These are phyloP conservation scores for Fusarium nygamai DNA, from an alignment of 2,329 filamentous ascomycete species.

Conservation along the genomic window DNA sequence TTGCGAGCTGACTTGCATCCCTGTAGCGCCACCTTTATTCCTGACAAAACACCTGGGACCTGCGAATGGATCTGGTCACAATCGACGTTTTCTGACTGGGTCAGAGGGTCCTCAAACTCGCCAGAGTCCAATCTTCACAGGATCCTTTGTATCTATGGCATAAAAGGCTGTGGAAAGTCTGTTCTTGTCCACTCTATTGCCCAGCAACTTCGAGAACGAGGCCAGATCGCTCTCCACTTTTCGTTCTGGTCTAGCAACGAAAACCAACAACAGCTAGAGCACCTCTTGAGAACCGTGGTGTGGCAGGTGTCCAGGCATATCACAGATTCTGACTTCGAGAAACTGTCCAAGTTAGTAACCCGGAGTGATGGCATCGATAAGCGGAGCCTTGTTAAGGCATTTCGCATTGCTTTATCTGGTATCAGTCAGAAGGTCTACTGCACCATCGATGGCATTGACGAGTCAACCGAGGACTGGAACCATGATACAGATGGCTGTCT, in stretches of 20 bases:
- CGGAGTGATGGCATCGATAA: not conserved
- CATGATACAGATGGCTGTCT: not conserved
- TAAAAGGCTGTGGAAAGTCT: not conserved
- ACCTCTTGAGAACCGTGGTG: not conserved
- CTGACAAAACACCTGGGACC: not conserved
- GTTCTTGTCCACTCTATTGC: not conserved
- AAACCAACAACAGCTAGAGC: not conserved
- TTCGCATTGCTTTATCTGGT: not conserved
- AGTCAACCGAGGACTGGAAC: not conserved
- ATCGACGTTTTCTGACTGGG: not conserved
- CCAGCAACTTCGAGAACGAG: not conserved
- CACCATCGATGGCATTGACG: not conserved
- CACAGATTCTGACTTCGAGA: fast-evolving
- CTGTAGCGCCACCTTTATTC: not conserved
- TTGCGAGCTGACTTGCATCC: not conserved
- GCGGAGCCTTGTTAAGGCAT: not conserved
- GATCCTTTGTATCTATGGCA: not conserved
- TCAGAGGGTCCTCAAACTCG: fast-evolving
- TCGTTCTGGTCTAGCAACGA: not conserved
- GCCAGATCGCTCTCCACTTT: not conserved
- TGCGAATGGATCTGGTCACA: not conserved
- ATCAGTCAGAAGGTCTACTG: not conserved
- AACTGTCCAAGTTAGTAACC: not conserved
- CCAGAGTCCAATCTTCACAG: not conserved
- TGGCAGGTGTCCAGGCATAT: not conserved